phyloP scores from a whole-genome alignment of 2,329 filamentous ascomycete species.

The Diaporthe ilicicola region DNA sequence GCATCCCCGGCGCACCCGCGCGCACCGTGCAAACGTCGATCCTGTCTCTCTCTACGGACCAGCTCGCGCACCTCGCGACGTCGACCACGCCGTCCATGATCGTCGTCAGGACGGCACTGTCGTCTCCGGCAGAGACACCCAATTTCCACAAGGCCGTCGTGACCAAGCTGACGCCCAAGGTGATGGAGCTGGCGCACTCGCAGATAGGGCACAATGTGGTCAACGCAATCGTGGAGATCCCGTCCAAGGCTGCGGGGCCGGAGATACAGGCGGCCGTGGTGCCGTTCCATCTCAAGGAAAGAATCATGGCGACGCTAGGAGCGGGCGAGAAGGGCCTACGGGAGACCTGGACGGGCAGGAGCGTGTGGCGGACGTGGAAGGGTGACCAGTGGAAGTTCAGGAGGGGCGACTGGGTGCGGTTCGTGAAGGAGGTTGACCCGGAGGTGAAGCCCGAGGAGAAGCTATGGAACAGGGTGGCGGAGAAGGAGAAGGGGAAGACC shows the following conservation, averaged over 20 bases:
- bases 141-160: constrained; percentile 65
- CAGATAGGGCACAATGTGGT: constrained; percentile 62
- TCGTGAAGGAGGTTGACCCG: constrained; percentile 61
- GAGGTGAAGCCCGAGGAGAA: constrained; percentile 35
- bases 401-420: constrained; percentile 62
- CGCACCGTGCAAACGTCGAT: constrained; percentile 79
- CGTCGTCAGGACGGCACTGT: constrained; percentile 60
- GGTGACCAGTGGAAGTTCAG: constrained; percentile 65
- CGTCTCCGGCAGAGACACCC: constrained; percentile 56
- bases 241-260: constrained; percentile 56
- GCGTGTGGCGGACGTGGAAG: constrained; percentile 66
- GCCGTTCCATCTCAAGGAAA: constrained; percentile 67
- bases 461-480: constrained; percentile 28
- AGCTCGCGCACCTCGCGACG: constrained; percentile 71
- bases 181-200: constrained; percentile 56
- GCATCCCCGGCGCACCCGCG: constrained; percentile 73
- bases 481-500: constrained; percentile 25
- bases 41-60: constrained; percentile 63
- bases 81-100: constrained; percentile 57
- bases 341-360: constrained; percentile 62
- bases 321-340: constrained; percentile 58
- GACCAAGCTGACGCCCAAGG: constrained; percentile 54
- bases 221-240: constrained; percentile 57
- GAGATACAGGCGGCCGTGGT: constrained; percentile 46
- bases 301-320: constrained; percentile 59